Base-by-base conservation (phyloP, 768 basidiomycete species). In the Podaxis sp. region DNA sequence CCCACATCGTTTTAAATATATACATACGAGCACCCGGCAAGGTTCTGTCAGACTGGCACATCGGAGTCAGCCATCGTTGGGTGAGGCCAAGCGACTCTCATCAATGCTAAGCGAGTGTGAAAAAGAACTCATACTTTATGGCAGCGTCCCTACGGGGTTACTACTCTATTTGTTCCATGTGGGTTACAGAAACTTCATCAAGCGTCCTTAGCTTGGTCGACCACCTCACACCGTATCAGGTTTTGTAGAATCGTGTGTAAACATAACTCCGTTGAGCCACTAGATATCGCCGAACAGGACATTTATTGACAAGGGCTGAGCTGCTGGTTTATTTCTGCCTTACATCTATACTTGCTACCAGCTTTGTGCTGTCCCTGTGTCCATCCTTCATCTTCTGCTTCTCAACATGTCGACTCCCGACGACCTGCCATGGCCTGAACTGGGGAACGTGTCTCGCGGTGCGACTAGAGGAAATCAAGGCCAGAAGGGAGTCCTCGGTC, bases 381-480 rank as follows among this genome's bases (percentile, higher is more conserved):
- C 65, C 71, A 61, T 68, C 68, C 63, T 65, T 42, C 66, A 65
- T 54, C 68, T 68, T 63, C 65, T 68, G 65, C 69, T 71, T 73
- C 71, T 68, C 68, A 69, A 71, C 72, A 83, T 83, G 82, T 76
- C 82, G 64, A 75, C 79, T 71, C 75, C 82, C 66, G 91, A 93
- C 79, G 90, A 93, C 80, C 82, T 92, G 59, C 90, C 90, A 24
- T 93, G 90, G 90, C 90, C 90, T 66, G 90, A 93, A 75, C 81
- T 91, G 65, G 91, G 90, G 65, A 93, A 92, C 70, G 89, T 93
- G 67, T 91, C 91, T 60, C 84, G 90, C 62, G 90, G 91, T 53
- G 91, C 91, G 26, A 92, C 91, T 55, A 76, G 91, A 72, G 90
- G 90, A 64, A 93, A 93, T 75, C 91, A 92, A 80, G 91, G 91